Base-by-base conservation (phyloP, 495 filamentous ascomycete species). In the Penicillium silybi region DNA sequence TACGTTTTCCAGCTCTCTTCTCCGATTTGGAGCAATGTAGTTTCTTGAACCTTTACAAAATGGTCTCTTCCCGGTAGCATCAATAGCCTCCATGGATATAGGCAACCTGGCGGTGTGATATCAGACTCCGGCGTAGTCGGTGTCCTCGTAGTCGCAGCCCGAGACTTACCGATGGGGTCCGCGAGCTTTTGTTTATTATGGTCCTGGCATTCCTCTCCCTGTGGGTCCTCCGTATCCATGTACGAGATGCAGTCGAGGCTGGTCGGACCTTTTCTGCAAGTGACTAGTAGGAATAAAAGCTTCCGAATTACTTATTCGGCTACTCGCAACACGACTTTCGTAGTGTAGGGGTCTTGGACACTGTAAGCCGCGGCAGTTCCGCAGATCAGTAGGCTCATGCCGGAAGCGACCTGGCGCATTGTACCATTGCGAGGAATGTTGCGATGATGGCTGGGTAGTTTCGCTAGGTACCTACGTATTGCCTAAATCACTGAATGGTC, bases 141-240 rank as follows among this genome's bases (percentile, higher is more conserved):
- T 13, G 4, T 11, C 10, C 11, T 4, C 3, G 10, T 32, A 10
- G 8, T 13, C 29, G 29, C 3, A 32, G 13, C 29, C 29, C 29
- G 29, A 10, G 3, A 32, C 10, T 32, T 32, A 32, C 29, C 29
- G 29, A 32, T 4, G 27, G 27, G 27, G 8, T 19, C 22, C 15
- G 41, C 37, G 32, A 34, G 26, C 26, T 45, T 32, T 44, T 53
- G 46, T 57, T 53, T 57, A 54, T 53, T 50, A 49, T 58, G 39
- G 39, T 49, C 34, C 17, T 41, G 50, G 44, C 53, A 56, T 55
- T 41, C 37, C 37, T 41, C 57, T 63, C 54, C 60, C 60, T 63
- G 60, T 53, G 57, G 60, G 61, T 63, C 60, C 50, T 50, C 57
- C 54, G 53, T 55, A 8, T n/a, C 41, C 35, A 50, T 57, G 55